Percentiles rank a stretch among this genome's conserved stretches.
These are phyloP conservation scores for Sclerospora graminicola DNA, from an alignment of 352 stramenopile genomes.

Conservation along the genomic window DNA sequence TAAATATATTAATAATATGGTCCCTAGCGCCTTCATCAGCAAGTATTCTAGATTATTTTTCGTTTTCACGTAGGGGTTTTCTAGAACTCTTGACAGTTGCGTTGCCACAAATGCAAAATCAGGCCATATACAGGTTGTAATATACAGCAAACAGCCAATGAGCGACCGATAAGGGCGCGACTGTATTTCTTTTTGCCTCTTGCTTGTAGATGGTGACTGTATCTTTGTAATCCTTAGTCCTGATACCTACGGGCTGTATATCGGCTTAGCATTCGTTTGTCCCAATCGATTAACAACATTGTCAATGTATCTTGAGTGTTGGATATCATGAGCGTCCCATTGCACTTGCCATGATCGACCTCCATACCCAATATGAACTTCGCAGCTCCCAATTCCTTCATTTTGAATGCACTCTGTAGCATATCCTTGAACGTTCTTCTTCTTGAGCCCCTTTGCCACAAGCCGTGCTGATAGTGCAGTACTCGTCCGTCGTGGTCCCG, in stretches of 20 bases:
- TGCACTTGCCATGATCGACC: neutral
- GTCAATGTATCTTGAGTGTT: conserved; percentile 3
- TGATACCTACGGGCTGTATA: conserved; percentile 3
- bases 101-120: neutral
- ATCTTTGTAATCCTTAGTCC: conserved; percentile 1
- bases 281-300: conserved; percentile 1
- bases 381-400: neutral
- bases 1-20: no score
- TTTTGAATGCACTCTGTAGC: neutral
- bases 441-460: no score
- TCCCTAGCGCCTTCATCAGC: no score
- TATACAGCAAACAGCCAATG: neutral
- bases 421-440: no score
- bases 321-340: neutral
- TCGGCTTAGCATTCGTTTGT: conserved; percentile 3
- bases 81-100: neutral
- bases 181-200: neutral
- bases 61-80: no score
- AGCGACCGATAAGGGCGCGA: neutral
- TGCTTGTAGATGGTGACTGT: neutral
- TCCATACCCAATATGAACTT: no score
- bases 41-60: no score
- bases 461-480: no score
- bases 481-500: no score
- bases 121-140: neutral